A percentile compares a stretch with the other conserved stretches of the same genome.
Evolutionary conservation across 495 filamentous ascomycete genomes (phyloP).

Genomic region (Tuber borchii): DNA sequence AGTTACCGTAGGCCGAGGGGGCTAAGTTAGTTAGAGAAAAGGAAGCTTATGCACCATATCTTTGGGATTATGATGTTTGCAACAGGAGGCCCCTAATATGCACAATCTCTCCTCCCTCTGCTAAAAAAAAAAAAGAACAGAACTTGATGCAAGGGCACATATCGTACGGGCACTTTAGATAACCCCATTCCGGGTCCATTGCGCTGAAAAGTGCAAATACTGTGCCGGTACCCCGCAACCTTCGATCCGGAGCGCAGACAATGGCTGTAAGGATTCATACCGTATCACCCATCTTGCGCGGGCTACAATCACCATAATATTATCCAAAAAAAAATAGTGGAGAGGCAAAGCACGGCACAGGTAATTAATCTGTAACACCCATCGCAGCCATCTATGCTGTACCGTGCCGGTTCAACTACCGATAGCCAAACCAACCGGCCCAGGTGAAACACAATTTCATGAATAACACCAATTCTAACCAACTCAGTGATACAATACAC

Average conservation of each 20-base stretch:
- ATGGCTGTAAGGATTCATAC: not conserved
- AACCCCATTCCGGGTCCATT: not conserved
- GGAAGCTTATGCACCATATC: no score
- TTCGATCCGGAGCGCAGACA: not conserved
- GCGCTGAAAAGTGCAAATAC: not conserved
- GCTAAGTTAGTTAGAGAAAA: no score
- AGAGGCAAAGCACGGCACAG: not conserved
- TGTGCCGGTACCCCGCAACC: not conserved
- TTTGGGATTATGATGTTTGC: no score
- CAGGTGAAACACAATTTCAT: not conserved
- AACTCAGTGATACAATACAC: not conserved
- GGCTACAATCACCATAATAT: not conserved
- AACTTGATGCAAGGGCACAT: no score
- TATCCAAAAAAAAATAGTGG: not conserved
- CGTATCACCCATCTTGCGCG: not conserved
- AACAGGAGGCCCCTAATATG: no score
- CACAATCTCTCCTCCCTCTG: no score
- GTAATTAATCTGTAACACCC: not conserved
- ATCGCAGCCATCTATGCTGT: not conserved
- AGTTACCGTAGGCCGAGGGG: no score
- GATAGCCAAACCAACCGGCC: not conserved
- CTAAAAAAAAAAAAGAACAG: no score
- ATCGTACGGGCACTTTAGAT: no score
- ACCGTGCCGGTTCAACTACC: not conserved
- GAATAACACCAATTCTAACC: not conserved